Base-by-base conservation (phyloP, 768 basidiomycete genomes). In the Mycena venus region DNA sequence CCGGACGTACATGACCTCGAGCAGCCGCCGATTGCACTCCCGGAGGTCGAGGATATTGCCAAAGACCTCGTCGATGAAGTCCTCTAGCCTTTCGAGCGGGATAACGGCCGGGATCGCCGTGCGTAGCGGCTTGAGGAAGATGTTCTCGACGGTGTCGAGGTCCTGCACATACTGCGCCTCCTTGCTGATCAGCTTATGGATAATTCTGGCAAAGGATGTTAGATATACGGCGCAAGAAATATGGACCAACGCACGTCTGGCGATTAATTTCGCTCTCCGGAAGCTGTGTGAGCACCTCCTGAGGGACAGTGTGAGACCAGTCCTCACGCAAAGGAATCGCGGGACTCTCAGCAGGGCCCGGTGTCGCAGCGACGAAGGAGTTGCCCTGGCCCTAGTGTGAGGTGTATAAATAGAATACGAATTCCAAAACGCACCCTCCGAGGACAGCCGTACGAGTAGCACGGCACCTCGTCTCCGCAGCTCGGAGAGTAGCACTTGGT, bases 161-260 rank as follows among this genome's bases (percentile, higher is more conserved):
- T 99, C 98, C 71, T 93, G 91, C 49, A 96, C 85, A 79, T 97
- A 98, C 79, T 96, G 94, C 75, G 95, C 92, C 80, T 99, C 98
- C 77, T 95, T 93, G 75, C 88, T 88, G 76, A 99, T 95, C 34
- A 97, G 89, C 80, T 96, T 96, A 80, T 94, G 93, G 68, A 99
- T 97, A 82, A 88, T 96, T 84, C 90, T 90, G 70, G 36, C 36
- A 61, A 32, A 60, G 17, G 29, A 64, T 64, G 36, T 47, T 17
- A 40, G 62, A 19, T 36, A 23, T 53, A 49, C 14, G 10, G 10
- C 70, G 21, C 15, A 38, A 53, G 34, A 31, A 40, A 66, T 56
- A 19, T 14, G 25, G 17, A 21, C 15, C 47, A 4, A 55, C 85
- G 53, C 70, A 90, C 90, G 90, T 94, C 87, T 99, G 97, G 40